Evolutionary conservation across 306 rosid genomes (phyloP).

Genomic region (Cyclanthera cordifolia): DNA sequence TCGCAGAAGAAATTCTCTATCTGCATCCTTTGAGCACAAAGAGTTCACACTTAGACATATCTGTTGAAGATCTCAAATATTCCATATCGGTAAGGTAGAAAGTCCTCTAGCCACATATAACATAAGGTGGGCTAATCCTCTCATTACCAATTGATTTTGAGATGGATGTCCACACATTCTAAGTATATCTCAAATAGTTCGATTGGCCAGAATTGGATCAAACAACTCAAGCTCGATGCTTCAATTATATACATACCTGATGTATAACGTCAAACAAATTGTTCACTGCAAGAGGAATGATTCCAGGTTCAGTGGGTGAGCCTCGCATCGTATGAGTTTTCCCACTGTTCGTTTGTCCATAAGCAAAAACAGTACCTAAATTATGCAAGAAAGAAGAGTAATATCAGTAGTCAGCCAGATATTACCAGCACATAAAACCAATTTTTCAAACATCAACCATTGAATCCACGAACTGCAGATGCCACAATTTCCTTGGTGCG

Average conservation of each 20-base stretch:
- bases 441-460: background rate
- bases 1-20: conserved; percentile 83
- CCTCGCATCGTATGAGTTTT: conserved; percentile 93
- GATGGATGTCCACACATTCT: too few relatives aligned
- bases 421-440: background rate
- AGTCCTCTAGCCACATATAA: too few relatives aligned
- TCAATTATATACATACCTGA: conserved; percentile 30
- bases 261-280: conserved; percentile 56
- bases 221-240: background rate
- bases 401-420: background rate
- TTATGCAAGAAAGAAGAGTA: background rate
- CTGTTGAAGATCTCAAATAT: too few relatives aligned
- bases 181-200: background rate
- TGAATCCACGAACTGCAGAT: conserved; percentile 81
- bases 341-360: conserved; percentile 94
- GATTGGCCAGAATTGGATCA: background rate
- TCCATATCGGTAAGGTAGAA: too few relatives aligned
- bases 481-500: conserved; percentile 64
- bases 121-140: too few relatives aligned
- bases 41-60: conserved; percentile 11
- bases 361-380: conserved; percentile 87
- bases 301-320: conserved; percentile 54
- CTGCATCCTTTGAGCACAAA: conserved; percentile 36
- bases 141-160: too few relatives aligned
- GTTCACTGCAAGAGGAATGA: conserved; percentile 76